A percentile compares a stretch with the other conserved stretches of the same genome.
Conservation (phyloP, 345 rosid species). For the Clausena lansium region DNA sequence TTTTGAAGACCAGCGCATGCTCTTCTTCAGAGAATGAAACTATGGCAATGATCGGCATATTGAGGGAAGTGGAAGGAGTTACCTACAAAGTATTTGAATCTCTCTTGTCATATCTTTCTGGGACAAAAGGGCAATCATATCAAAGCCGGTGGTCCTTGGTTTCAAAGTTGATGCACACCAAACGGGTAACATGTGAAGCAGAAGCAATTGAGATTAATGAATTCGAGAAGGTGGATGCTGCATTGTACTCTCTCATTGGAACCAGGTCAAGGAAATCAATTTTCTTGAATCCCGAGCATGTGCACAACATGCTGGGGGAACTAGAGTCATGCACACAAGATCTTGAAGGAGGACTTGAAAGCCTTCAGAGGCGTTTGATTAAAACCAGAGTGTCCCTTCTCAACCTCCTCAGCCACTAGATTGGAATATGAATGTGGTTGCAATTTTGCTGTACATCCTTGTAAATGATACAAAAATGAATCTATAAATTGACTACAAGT, state of each 20-base stretch:
- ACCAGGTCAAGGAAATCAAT: slow-evolving; percentile 14
- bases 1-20: slow-evolving; percentile 1
- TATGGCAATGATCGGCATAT: slow-evolving; percentile 6
- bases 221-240: slow-evolving; percentile 20
- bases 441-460: not conserved
- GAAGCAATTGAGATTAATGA: not conserved
- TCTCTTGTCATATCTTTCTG: slow-evolving; percentile 30
- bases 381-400: slow-evolving; percentile 24
- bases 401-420: slow-evolving; percentile 30
- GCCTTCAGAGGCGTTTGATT: slow-evolving; percentile 18
- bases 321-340: slow-evolving; percentile 19
- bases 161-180: slow-evolving; percentile 24
- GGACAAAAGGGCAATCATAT: slow-evolving; percentile 17
- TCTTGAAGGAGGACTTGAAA: slow-evolving; percentile 11
- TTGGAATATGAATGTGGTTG: not conserved
- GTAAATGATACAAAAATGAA: not conserved
- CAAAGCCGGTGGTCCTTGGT: slow-evolving; percentile 13
- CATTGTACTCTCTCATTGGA: slow-evolving; percentile 17
- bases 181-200: slow-evolving; percentile 13
- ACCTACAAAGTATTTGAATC: slow-evolving; percentile 25
- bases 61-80: slow-evolving; percentile 30
- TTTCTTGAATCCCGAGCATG: slow-evolving; percentile 5
- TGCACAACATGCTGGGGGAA: not conserved
- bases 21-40: slow-evolving; percentile 13
- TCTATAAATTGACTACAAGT: not conserved